Percentiles rank a stretch among this genome's conserved stretches.
Evolutionary conservation across 2,329 filamentous ascomycete species (phyloP).

Genomic region (Pseudocercospora cruenta): DNA sequence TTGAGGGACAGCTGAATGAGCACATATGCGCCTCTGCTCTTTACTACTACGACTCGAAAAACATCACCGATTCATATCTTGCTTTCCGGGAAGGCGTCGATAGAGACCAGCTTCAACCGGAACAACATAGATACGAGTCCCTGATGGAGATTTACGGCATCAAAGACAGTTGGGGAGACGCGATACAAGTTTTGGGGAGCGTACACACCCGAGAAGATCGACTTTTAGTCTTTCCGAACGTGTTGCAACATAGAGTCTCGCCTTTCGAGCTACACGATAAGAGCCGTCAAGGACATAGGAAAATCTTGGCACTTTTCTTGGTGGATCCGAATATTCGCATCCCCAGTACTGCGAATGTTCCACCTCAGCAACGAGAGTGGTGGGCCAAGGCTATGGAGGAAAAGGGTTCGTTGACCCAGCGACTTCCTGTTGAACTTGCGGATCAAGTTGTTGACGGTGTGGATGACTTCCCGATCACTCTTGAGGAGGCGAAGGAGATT

Average conservation of each 20-base stretch:
- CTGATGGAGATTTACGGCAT: conserved; percentile 37
- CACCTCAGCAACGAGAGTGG: conserved; percentile 56
- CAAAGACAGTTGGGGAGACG: conserved; percentile 25
- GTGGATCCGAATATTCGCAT: conserved; percentile 59
- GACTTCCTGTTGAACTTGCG: conserved; percentile 32
- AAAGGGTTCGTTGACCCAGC: conserved; percentile 16
- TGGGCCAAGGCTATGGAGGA: conserved; percentile 29
- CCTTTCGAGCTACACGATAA: conserved; percentile 55
- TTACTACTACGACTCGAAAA: conserved; percentile 64
- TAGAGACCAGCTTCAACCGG: conserved; percentile 6
- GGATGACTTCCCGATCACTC: conserved; percentile 33
- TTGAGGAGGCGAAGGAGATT: conserved; percentile 32
- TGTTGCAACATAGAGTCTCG: conserved; percentile 55
- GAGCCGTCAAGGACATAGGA: conserved; percentile 57
- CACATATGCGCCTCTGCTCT: conserved; percentile 65
- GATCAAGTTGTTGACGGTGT: conserved; percentile 31
- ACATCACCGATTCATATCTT: conserved; percentile 59
- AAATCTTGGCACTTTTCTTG: conserved; percentile 61
- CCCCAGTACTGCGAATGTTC: conserved; percentile 55
- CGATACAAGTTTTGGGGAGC: conserved; percentile 52
- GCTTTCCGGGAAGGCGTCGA: conserved; percentile 50
- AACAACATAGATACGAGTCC: conserved; percentile 20
- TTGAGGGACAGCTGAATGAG: conserved; percentile 58
- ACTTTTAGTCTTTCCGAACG: conserved; percentile 59
- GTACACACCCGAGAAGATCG: conserved; percentile 53